phyloP scores from a whole-genome alignment of 2,329 filamentous ascomycete genomes.

The Epichloe aotearoae region DNA sequence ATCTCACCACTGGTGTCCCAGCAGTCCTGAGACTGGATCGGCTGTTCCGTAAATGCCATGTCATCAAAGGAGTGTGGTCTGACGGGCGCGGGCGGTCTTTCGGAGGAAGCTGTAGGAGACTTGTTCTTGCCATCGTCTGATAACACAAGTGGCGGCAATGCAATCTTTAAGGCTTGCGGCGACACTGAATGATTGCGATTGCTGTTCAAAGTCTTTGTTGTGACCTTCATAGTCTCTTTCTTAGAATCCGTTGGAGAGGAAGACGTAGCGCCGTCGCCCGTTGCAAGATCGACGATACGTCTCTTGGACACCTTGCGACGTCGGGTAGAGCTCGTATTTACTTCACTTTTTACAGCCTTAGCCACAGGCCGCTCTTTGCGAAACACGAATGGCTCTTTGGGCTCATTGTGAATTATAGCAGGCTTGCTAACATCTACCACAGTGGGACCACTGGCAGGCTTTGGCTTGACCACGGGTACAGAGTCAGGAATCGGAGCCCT shows the following conservation, averaged over 20 bases:
- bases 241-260: conserved; percentile 14
- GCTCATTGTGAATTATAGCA: conserved; percentile 40
- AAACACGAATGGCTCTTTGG: conserved; percentile 36
- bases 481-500: conserved; percentile 62
- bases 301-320: conserved; percentile 47
- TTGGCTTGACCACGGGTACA: conserved; percentile 65
- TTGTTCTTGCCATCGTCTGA: conserved; percentile 21
- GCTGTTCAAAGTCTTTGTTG: conserved; percentile 13
- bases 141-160: conserved; percentile 17
- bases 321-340: conserved; percentile 44
- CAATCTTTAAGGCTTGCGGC: conserved; percentile 24
- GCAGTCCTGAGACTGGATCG: conserved; percentile 38
- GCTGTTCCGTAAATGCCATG: not conserved
- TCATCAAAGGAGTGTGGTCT: not conserved
- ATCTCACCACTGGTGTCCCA: conserved; percentile 61
- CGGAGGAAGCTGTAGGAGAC: not conserved
- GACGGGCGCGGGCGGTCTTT: not conserved
- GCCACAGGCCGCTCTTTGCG: conserved; percentile 46
- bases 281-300: conserved; percentile 52
- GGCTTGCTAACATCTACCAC: conserved; percentile 58
- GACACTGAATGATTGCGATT: conserved; percentile 36
- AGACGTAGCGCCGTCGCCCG: conserved; percentile 27
- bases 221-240: conserved; percentile 10
- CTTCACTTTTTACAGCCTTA: conserved; percentile 42
- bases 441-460: conserved; percentile 45